Conservation (phyloP, 805 yeast species). For the Yarrowia sp. region DNA sequence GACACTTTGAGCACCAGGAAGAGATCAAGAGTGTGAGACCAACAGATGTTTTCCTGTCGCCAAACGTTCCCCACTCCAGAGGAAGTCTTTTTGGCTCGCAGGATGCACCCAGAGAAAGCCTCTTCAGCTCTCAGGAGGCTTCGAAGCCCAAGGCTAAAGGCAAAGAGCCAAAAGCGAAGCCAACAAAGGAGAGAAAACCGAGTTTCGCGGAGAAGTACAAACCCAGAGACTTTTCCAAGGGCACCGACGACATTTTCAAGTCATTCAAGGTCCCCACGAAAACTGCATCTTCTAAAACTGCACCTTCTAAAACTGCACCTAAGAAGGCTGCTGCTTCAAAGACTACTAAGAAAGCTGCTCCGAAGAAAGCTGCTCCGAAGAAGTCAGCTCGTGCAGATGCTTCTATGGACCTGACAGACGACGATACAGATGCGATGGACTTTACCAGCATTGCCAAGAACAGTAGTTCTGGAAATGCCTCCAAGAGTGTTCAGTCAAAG, state of each 20-base stretch:
- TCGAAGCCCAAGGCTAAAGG: background rate
- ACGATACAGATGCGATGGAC: background rate
- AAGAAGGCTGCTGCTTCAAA: no score
- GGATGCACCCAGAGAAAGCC: background rate
- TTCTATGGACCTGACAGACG: background rate
- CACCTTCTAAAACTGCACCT: no score
- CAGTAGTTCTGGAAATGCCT: background rate
- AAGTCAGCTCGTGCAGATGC: no score
- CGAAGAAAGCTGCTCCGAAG: no score
- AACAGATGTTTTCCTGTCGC: background rate
- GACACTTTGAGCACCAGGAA: no score
- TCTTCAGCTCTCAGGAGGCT: no score
- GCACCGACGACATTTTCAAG: background rate
- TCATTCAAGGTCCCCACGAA: background rate
- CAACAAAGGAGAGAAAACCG: background rate
- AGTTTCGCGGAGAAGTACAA: background rate
- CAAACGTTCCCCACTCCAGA: background rate
- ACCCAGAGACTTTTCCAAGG: background rate
- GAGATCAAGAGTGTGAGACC: background rate
- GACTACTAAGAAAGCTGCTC: no score
- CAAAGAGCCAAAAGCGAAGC: background rate
- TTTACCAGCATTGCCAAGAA: background rate
- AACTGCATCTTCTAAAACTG: background rate
- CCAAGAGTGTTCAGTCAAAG: background rate
- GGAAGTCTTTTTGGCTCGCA: background rate